phyloP scores from a whole-genome alignment of 495 filamentous ascomycete species.

The Lasiosphaeria ovina region DNA sequence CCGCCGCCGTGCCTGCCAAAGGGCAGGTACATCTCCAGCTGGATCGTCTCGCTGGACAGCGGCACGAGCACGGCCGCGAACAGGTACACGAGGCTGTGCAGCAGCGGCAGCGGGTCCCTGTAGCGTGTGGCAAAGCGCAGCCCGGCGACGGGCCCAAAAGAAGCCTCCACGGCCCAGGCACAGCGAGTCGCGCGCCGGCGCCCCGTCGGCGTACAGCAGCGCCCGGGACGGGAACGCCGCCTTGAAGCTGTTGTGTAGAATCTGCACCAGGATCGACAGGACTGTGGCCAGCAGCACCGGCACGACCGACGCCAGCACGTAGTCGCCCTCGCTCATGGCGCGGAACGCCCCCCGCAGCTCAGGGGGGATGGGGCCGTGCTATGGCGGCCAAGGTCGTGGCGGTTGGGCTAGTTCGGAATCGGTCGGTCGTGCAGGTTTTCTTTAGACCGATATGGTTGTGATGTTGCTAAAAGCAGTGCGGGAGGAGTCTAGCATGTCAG shows the following conservation, averaged over 20 bases:
- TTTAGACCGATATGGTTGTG: too few relatives aligned
- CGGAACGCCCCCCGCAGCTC: not conserved
- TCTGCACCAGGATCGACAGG: conserved; percentile 23
- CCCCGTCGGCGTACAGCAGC: conserved; percentile 20
- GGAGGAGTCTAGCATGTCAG: too few relatives aligned
- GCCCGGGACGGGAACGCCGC: conserved; percentile 27
- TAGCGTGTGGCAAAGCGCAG: not conserved
- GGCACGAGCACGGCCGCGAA: conserved; percentile 19
- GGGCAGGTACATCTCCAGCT: conserved; percentile 22
- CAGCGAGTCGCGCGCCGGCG: conserved; percentile 21
- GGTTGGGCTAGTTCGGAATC: too few relatives aligned
- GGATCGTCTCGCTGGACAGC: conserved; percentile 22
- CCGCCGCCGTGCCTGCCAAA: conserved; percentile 14
- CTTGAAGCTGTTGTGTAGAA: conserved; percentile 29
- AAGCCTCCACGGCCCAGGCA: conserved; percentile 20
- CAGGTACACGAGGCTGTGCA: conserved; percentile 12
- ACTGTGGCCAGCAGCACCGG: conserved; percentile 21
- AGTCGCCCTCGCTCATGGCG: not conserved
- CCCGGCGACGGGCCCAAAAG: conserved; percentile 18
- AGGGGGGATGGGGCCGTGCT: conserved; percentile 17
- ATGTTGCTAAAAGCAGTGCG: too few relatives aligned
- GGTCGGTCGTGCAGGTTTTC: too few relatives aligned
- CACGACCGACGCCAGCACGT: conserved; percentile 3
- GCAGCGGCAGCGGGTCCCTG: not conserved
- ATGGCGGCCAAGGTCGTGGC: too few relatives aligned